Conservation (phyloP, 1,284 basidiomycete genomes). For the Naganishia cerealis region DNA sequence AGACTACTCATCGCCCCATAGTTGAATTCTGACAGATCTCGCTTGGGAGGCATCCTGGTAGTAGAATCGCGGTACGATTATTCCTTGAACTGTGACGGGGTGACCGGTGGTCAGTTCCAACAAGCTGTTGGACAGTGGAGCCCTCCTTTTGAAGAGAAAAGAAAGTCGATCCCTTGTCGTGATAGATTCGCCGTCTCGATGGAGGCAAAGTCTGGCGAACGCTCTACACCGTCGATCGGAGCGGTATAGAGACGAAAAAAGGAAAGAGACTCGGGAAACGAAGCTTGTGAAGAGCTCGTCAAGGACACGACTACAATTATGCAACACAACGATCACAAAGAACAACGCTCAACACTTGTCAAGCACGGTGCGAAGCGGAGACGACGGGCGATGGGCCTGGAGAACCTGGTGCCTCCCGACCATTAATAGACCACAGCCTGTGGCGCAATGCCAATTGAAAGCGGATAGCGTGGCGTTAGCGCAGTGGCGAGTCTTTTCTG, state of each 20-base stretch:
- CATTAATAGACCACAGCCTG: too few species aligned
- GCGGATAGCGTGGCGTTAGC: neutral
- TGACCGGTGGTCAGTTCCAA: neutral
- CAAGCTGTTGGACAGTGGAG: conserved; percentile 2
- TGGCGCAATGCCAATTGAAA: neutral
- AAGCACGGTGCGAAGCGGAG: too few species aligned
- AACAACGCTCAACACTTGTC: too few species aligned
- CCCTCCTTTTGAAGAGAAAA: neutral
- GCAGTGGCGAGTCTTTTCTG: neutral
- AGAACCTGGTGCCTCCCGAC: too few species aligned
- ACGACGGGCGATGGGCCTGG: too few species aligned
- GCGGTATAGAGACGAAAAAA: neutral
- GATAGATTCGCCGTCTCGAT: neutral
- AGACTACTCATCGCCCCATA: conserved; percentile 85
- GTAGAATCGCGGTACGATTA: neutral
- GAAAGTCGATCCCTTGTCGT: conserved; percentile 2
- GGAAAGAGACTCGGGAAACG: neutral
- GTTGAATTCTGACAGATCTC: conserved; percentile 80
- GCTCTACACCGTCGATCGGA: neutral
- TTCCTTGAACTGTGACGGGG: neutral
- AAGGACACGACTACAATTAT: neutral
- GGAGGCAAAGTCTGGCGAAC: neutral
- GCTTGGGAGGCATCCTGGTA: conserved; percentile 55
- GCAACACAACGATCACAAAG: too few species aligned
- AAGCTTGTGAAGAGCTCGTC: neutral